Conservation (phyloP, 2,329 filamentous ascomycete species). For the Karstenula rhodostoma region DNA sequence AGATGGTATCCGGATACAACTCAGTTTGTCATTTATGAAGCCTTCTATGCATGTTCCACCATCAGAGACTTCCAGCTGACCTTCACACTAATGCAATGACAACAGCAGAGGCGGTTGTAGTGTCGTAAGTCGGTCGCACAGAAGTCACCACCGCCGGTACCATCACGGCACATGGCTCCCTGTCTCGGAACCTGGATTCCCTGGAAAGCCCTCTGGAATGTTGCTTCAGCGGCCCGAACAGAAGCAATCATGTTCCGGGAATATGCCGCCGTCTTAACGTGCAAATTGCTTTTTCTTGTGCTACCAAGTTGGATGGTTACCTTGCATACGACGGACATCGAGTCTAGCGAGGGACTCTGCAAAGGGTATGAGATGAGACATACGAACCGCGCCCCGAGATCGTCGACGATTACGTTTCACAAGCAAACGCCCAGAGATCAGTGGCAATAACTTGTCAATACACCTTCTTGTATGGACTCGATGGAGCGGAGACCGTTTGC, state of each 20-base stretch:
- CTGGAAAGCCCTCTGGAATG: neutral
- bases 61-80: neutral
- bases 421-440: neutral
- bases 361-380: neutral
- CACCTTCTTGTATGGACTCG: neutral
- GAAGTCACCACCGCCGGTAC: neutral
- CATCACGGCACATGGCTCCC: neutral
- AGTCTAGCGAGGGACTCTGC: neutral
- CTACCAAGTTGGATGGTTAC: neutral
- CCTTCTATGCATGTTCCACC: neutral
- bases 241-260: neutral
- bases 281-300: neutral
- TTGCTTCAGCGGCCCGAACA: neutral
- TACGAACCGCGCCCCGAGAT: neutral
- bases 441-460: neutral
- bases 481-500: no score
- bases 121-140: neutral
- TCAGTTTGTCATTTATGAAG: neutral
- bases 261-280: neutral
- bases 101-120: neutral
- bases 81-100: neutral
- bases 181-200: neutral
- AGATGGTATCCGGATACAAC: neutral
- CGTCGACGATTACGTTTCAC: neutral
- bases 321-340: neutral